Evolutionary conservation across 2,329 filamentous ascomycete species (phyloP).

Genomic region (Fusarium paranaense): DNA sequence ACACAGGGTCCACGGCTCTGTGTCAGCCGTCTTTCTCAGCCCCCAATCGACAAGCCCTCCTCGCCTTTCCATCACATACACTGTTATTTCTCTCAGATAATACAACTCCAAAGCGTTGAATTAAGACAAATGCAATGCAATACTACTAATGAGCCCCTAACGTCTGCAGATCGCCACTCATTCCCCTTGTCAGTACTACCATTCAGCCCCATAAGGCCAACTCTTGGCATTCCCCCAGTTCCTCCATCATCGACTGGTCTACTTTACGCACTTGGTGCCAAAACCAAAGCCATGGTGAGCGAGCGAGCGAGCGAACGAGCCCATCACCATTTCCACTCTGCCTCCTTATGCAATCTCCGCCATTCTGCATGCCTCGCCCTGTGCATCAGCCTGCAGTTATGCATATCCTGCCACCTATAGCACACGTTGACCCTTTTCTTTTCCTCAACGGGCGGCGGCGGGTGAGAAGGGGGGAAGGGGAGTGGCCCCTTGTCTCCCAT

Average conservation of each 20-base stretch:
- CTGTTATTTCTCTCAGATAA: background rate
- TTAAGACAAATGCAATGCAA: background rate
- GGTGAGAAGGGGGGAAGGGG: background rate
- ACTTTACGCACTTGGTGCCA: background rate
- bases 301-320: background rate
- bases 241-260: background rate
- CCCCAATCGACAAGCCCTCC: background rate
- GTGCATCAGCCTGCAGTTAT: background rate
- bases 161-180: background rate
- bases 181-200: conserved; percentile 2
- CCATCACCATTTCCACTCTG: background rate
- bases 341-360: background rate
- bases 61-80: background rate
- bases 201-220: conserved; percentile 8
- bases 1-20: conserved; percentile 24
- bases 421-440: background rate
- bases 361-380: background rate
- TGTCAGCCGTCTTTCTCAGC: conserved; percentile 29
- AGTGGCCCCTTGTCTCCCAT: background rate
- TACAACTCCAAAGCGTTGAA: background rate
- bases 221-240: background rate
- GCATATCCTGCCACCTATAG: background rate
- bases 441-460: conserved; percentile 16
- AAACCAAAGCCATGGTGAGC: background rate
- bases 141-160: background rate